A percentile compares a stretch with the other conserved stretches of the same genome.
Conservation (phyloP, 2,329 filamentous ascomycete species). For the Trichoderma lentiforme region DNA sequence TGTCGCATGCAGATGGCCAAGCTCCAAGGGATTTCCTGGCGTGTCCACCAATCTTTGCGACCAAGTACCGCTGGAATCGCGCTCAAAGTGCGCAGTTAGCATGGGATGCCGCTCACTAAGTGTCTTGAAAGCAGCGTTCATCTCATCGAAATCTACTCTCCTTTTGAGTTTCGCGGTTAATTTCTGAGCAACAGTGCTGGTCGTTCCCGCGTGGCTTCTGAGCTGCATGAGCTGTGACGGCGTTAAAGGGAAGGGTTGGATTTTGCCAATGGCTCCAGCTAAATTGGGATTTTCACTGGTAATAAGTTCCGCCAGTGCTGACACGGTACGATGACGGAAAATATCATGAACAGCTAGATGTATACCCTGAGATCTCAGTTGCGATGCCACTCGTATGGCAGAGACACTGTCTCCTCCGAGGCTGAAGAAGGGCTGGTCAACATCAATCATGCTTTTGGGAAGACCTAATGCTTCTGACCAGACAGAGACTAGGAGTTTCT, state of each 20-base stretch:
- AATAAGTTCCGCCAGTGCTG: not conserved
- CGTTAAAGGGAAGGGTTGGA: not conserved
- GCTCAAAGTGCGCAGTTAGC: not conserved
- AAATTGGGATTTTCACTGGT: not conserved
- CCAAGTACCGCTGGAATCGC: not conserved
- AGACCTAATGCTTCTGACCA: not conserved
- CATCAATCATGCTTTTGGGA: not conserved
- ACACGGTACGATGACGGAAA: not conserved
- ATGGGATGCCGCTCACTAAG: not conserved
- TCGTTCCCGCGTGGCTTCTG: not conserved
- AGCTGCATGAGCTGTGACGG: not conserved
- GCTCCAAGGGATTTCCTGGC: not conserved
- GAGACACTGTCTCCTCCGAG: not conserved
- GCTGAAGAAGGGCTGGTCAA: not conserved
- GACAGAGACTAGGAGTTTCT: not conserved
- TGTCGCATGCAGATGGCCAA: not conserved
- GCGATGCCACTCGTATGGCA: not conserved
- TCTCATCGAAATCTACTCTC: not conserved
- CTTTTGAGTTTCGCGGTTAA: not conserved
- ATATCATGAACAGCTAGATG: not conserved
- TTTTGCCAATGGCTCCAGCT: not conserved
- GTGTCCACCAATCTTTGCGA: not conserved
- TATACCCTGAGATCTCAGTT: not conserved
- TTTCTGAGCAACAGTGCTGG: not conserved
- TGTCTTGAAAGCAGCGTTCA: not conserved